Evolutionary conservation across 2,329 filamentous ascomycete genomes (phyloP).

Genomic region (Juglanconis juglandina): DNA sequence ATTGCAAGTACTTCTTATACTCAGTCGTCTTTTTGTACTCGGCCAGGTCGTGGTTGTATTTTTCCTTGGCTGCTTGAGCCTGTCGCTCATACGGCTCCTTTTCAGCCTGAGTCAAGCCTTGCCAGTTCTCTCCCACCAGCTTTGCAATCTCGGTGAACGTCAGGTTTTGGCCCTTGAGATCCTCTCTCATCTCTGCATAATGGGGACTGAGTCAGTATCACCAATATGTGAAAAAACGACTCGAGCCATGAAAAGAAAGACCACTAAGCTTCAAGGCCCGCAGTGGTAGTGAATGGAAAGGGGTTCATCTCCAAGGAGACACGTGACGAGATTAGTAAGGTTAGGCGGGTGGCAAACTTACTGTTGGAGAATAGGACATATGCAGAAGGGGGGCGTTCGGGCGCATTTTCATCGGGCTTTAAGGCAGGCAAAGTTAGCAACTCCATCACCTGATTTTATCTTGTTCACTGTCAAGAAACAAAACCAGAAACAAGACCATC

Average conservation of each 20-base stretch:
- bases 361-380: slow-evolving; percentile 86
- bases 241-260: no score
- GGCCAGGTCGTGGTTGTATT: slow-evolving; percentile 67
- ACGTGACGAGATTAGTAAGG: slow-evolving; percentile 7
- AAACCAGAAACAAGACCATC: neutral
- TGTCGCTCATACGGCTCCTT: slow-evolving; percentile 72
- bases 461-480: neutral
- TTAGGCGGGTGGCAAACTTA: slow-evolving; percentile 40
- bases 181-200: slow-evolving; percentile 66
- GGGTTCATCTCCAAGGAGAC: neutral
- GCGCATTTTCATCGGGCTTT: slow-evolving; percentile 73
- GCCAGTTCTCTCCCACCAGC: slow-evolving; percentile 78
- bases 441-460: no score
- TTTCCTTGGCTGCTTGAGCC: slow-evolving; percentile 71
- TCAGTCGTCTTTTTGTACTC: slow-evolving; percentile 75
- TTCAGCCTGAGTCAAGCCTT: slow-evolving; percentile 62
- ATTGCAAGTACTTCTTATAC: slow-evolving; percentile 66
- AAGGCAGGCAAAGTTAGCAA: slow-evolving; percentile 1
- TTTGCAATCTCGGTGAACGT: slow-evolving; percentile 84
- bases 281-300: neutral
- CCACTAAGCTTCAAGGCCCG: neutral
- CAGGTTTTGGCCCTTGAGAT: slow-evolving; percentile 70
- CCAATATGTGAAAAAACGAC: no score
- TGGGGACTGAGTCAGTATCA: neutral
- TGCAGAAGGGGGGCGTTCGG: slow-evolving; percentile 75